A percentile compares a stretch with the other conserved stretches of the same genome.
phyloP scores from a whole-genome alignment of 2,329 filamentous ascomycete genomes.

The Colletotrichum sp. region DNA sequence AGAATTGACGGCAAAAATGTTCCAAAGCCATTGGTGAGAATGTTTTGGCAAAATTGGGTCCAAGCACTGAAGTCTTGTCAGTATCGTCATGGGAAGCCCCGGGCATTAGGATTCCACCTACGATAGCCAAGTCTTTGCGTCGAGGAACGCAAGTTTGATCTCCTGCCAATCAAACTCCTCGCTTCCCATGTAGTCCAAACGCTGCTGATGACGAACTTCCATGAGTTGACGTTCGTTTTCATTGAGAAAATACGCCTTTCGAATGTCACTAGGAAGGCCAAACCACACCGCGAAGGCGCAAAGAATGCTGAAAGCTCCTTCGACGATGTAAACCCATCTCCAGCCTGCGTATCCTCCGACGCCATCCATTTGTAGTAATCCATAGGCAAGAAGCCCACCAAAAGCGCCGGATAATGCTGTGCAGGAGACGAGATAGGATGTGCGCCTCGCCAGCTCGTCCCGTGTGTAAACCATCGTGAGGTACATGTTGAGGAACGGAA shows the following conservation, averaged over 20 bases:
- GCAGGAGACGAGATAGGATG: not conserved
- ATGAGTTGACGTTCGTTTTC: not conserved
- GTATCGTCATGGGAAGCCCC: rapidly evolving
- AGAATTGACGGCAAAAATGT: not conserved
- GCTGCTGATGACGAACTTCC: not conserved
- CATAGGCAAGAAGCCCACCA: not conserved
- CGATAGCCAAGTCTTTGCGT: not conserved
- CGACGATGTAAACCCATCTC: not conserved
- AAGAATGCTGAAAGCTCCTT: not conserved
- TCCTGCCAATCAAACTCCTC: not conserved
- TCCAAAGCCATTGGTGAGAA: not conserved
- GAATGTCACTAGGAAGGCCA: not conserved
- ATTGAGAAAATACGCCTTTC: not conserved
- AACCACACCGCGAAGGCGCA: not conserved
- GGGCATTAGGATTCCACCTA: rapidly evolving
- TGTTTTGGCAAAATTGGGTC: not conserved
- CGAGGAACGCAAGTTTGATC: not conserved
- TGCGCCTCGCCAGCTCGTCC: not conserved
- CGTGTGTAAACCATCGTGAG: not conserved
- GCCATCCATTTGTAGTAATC: not conserved
- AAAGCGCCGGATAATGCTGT: not conserved
- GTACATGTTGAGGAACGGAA: not conserved
- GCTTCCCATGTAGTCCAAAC: not conserved
- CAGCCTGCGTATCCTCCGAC: not conserved
- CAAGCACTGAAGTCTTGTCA: not conserved